Conservation (phyloP, 192 early-diverging fungal species). For the Entomortierella chlamydospora region DNA sequence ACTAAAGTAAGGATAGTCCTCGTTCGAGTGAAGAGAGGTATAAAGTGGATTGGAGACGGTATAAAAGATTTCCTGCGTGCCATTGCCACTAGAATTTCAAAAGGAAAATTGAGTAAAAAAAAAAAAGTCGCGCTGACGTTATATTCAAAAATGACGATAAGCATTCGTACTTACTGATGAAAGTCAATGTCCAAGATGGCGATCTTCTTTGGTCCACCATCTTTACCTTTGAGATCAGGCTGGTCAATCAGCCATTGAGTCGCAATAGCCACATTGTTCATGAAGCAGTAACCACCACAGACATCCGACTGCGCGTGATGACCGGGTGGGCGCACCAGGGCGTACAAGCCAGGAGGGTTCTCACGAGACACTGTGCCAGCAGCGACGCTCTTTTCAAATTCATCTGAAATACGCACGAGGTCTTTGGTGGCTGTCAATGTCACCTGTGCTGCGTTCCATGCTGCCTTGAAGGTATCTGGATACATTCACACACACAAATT, state of each 20-base stretch:
- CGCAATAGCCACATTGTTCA: conserved; percentile 66
- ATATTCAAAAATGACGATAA: background rate
- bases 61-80: conserved; percentile 69
- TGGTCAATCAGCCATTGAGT: conserved; percentile 60
- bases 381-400: conserved; percentile 22
- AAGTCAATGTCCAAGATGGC: conserved; percentile 67
- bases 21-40: conserved; percentile 67
- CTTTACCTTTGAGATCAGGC: conserved; percentile 38
- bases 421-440: conserved; percentile 70
- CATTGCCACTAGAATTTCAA: conserved; percentile 59
- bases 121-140: background rate
- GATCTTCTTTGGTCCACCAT: conserved; percentile 54
- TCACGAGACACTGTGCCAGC: conserved; percentile 29
- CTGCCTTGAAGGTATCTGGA: conserved; percentile 72
- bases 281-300: conserved; percentile 67
- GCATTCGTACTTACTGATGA: conserved; percentile 59
- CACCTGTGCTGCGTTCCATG: conserved; percentile 72
- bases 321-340: conserved; percentile 66
- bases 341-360: conserved; percentile 63
- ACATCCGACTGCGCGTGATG: conserved; percentile 66
- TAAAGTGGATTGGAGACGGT: conserved; percentile 68
- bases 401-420: conserved; percentile 55
- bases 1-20: conserved; percentile 76
- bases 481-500: too few relatives aligned
- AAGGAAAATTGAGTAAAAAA: background rate